Percentiles rank a stretch among this genome's conserved stretches.
Evolutionary conservation across 495 filamentous ascomycete genomes (phyloP).

Genomic region (Xylaria venustula): DNA sequence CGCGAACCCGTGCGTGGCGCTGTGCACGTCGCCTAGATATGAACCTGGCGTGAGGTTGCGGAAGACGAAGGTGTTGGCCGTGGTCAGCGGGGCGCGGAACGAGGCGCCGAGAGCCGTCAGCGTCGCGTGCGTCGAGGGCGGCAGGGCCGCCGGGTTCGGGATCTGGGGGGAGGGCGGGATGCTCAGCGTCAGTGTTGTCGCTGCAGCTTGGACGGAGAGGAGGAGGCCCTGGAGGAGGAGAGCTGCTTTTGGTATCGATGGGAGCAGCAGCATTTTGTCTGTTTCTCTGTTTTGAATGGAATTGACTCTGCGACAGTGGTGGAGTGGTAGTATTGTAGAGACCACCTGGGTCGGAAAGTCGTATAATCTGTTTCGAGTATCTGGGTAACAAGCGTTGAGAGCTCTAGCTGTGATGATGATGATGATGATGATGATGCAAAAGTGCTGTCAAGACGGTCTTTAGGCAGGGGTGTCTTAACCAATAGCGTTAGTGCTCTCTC

Average conservation of each 20-base stretch:
- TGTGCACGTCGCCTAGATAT: slow-evolving; percentile 80
- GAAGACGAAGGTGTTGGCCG: slow-evolving; percentile 70
- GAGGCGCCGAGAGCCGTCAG: slow-evolving; percentile 53
- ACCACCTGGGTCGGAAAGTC: background rate
- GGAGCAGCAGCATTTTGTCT: no score
- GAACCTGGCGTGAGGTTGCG: slow-evolving; percentile 61
- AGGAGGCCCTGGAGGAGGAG: no score
- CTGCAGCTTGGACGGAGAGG: slow-evolving; percentile 19
- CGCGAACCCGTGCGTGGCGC: slow-evolving; percentile 68
- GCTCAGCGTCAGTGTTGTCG: slow-evolving; percentile 28
- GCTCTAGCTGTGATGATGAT: background rate
- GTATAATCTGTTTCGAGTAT: no score
- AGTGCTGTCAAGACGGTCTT: background rate
- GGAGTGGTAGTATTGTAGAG: no score
- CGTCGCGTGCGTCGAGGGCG: slow-evolving; percentile 71
- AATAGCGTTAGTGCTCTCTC: slow-evolving; percentile 4
- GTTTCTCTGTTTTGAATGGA: no score
- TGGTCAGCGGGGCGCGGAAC: slow-evolving; percentile 59
- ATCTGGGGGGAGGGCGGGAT: slow-evolving; percentile 52
- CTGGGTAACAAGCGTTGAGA: no score
- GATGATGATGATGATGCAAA: background rate
- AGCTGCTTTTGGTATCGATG: slow-evolving; percentile 4
- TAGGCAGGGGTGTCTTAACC: background rate
- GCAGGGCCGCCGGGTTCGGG: slow-evolving; percentile 56
- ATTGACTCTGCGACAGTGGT: no score